Evolutionary conservation across 1,284 basidiomycete species (phyloP), one percentile per base, ranked within the genome.

Genomic region (Cutaneotrichosporon mucoides): DNA sequence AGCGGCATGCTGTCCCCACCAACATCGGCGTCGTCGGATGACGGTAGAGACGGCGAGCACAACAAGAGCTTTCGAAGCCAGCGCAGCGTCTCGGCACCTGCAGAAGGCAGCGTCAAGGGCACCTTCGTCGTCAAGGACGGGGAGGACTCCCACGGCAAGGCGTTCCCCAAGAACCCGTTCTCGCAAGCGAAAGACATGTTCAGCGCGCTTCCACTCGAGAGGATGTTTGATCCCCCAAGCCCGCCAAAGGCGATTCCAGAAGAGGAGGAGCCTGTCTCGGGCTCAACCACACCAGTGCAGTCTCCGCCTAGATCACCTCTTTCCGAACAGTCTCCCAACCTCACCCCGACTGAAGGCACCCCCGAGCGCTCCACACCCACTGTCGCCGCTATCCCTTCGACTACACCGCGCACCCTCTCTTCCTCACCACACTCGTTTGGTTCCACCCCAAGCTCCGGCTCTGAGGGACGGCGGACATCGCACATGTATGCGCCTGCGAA

Each of bases 71-170:
- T 48, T 10, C 33, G 46, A 13, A 42, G 40, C 33, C 44, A 57
- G 12, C 46, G 50, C 41, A 41, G 40, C 34, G 46, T 59, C 43
- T 50, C 52, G 5, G 53, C 57, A 15, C 50, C 55, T 24, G 24
- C 38, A 5, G 33, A 48, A 33, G 35, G 35, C 34, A 40, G 63
- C 63, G 15, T 51, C 42, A 54, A 55, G 68, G 90, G 90, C 15
- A 94, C 91, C 4, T 90, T 92, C 71, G 76, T 92, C 47, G 83
- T 94, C 43, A 85, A 87, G 62, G 85, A 90, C 60, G 88, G 89
- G 78, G 68, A 87, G 83, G 80, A 88, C 85, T 69, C 80, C 51
- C 59, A 71, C 48, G 77, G 73, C 41, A 64, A 65, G 55, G 70
- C 68, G 59, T 65, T 75, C 48, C 70, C 73, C 13, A 66, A 67